These are phyloP conservation scores for Calocybe gangraenosa DNA, from an alignment of 768 basidiomycete species.

Conservation along the genomic window DNA sequence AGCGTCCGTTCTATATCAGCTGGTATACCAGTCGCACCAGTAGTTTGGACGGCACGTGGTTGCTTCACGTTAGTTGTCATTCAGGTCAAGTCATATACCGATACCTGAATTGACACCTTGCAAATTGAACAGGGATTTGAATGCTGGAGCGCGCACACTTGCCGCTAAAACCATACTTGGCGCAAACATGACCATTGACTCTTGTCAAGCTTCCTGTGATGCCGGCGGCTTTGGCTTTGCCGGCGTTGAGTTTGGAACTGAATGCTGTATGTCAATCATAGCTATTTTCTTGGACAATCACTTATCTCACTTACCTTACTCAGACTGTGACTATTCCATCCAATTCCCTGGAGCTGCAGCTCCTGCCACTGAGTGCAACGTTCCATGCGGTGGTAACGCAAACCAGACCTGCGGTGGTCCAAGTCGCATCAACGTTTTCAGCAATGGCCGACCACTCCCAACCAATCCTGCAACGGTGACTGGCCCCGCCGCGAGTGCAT, in stretches of 20 bases:
- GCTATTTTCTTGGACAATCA: background rate
- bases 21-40: background rate
- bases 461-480: slow-evolving; percentile 1
- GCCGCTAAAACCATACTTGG: background rate
- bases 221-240: slow-evolving; percentile 6
- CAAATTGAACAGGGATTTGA: slow-evolving; percentile 2
- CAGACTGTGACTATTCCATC: slow-evolving; percentile 10
- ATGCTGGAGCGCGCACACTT: slow-evolving; percentile 9
- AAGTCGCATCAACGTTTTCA: slow-evolving; percentile 8
- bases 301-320: background rate
- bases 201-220: slow-evolving; percentile 9
- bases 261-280: slow-evolving; percentile 9
- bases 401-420: slow-evolving; percentile 11
- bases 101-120: background rate
- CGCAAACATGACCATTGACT: slow-evolving; percentile 7
- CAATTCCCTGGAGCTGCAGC: slow-evolving; percentile 7
- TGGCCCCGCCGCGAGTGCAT: background rate
- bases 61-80: slow-evolving; percentile 8
- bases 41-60: slow-evolving; percentile 3
- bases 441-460: slow-evolving; percentile 6
- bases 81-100: background rate
- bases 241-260: slow-evolving; percentile 11
- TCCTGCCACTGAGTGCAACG: slow-evolving; percentile 5
- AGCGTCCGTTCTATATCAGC: slow-evolving; percentile 6
- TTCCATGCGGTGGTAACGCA: slow-evolving; percentile 6